Conservation (phyloP, 257 asterid species). For the Przewalskia tangutica region DNA sequence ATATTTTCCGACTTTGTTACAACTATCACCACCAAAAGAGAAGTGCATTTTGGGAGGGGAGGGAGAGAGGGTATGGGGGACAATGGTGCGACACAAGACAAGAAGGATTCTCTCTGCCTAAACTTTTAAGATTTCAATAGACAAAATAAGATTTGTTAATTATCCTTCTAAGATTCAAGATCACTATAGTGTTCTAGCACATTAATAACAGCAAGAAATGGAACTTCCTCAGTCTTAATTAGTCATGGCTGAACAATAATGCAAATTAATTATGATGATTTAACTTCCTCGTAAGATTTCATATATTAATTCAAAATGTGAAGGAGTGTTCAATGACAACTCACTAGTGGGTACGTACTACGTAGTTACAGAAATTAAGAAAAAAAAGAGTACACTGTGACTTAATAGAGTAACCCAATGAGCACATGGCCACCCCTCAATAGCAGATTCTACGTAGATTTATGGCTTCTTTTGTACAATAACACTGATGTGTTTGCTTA, state of each 20-base stretch:
- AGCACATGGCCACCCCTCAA: slow-evolving; percentile 4
- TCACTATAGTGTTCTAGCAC: not conserved
- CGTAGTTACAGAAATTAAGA: not conserved
- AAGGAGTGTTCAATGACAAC: not conserved
- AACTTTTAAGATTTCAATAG: not conserved
- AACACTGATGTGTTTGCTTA: not conserved
- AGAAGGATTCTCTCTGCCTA: slow-evolving; percentile 2
- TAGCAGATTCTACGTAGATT: not conserved
- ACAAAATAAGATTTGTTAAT: not conserved
- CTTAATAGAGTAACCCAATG: not conserved
- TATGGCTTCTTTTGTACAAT: not conserved
- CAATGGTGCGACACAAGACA: slow-evolving; percentile 7
- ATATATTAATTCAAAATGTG: not conserved
- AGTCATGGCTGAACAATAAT: not conserved
- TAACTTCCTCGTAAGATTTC: not conserved
- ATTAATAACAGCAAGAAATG: not conserved
- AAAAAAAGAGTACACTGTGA: not conserved
- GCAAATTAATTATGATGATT: not conserved
- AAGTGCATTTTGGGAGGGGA: not conserved
- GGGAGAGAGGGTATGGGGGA: not conserved
- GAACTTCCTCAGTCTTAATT: not conserved
- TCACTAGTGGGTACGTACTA: not conserved
- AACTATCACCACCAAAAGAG: not conserved
- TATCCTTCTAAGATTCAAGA: not conserved
- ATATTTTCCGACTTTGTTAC: not conserved